phyloP scores from a whole-genome alignment of 306 rosid species.

The Adenanthera pavonina region DNA sequence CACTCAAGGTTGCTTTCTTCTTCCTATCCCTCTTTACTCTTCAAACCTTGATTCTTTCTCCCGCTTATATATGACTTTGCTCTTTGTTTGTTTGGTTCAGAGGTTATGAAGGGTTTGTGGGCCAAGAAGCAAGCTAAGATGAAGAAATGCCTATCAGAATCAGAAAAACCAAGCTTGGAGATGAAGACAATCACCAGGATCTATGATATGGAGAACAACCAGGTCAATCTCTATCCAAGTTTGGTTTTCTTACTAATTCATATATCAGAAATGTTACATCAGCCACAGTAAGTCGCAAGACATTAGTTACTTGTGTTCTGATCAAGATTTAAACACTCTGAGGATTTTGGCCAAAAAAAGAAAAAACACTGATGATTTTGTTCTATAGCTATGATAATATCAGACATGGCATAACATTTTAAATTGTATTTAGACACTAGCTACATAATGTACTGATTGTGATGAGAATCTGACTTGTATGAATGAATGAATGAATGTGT shows the following conservation, averaged over 20 bases:
- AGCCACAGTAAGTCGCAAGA: neutral
- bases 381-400: too few species aligned
- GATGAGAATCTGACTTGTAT: neutral
- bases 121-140: constrained; percentile 80
- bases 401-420: too few species aligned
- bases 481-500: too few species aligned
- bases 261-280: neutral
- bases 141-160: constrained; percentile 53
- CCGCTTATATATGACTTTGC: constrained; percentile 12
- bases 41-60: constrained; percentile 6
- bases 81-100: constrained; percentile 42
- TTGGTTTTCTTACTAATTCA: neutral
- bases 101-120: constrained; percentile 78
- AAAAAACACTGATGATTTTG: too few species aligned
- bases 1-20: constrained; percentile 61
- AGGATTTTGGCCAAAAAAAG: too few species aligned
- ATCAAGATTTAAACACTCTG: neutral
- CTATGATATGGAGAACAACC: constrained; percentile 47
- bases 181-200: constrained; percentile 46
- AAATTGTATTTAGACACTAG: too few species aligned
- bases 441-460: neutral
- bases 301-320: neutral
- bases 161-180: constrained; percentile 47
- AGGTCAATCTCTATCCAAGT: constrained; percentile 41
- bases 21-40: neutral